Conservation (phyloP, 805 yeast genomes). For the Maudiozyma pseudohumilis region DNA sequence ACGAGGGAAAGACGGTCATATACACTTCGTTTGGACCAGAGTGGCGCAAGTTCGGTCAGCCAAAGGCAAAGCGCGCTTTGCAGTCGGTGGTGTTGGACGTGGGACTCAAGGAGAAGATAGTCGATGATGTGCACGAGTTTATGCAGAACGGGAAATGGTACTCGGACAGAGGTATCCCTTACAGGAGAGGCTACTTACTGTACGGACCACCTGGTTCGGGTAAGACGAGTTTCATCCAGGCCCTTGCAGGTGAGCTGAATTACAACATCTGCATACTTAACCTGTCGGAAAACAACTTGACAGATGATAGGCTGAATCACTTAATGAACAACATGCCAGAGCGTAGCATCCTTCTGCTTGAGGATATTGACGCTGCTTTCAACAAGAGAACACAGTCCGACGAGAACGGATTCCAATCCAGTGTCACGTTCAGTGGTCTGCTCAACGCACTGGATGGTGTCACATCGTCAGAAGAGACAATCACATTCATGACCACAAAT, state of each 20-base stretch:
- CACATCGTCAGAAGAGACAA: slow-evolving; percentile 91
- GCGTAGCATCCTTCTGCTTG: slow-evolving; percentile 72
- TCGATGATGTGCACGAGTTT: slow-evolving; percentile 72
- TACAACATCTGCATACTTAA: slow-evolving; percentile 91
- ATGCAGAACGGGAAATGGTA: slow-evolving; percentile 81
- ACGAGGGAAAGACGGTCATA: slow-evolving; percentile 89
- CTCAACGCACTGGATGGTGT: slow-evolving; percentile 94
- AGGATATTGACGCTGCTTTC: slow-evolving; percentile 95
- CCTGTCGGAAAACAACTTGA: slow-evolving; percentile 78
- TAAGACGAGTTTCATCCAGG: slow-evolving; percentile 91
- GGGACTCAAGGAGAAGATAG: slow-evolving; percentile 56
- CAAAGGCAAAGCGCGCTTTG: slow-evolving; percentile 73
- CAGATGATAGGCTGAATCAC: slow-evolving; percentile 91
- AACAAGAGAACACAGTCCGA: slow-evolving; percentile 64
- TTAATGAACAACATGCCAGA: slow-evolving; percentile 94
- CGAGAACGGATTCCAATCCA: slow-evolving; percentile 72
- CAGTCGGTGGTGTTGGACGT: slow-evolving; percentile 80
- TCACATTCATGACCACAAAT: slow-evolving; percentile 97
- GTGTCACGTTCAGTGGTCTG: slow-evolving; percentile 91
- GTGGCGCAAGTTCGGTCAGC: slow-evolving; percentile 97
- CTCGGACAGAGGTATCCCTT: slow-evolving; percentile 93
- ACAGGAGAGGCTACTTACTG: slow-evolving; percentile 84
- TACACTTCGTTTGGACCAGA: slow-evolving; percentile 97
- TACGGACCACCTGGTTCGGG: slow-evolving; percentile 99
- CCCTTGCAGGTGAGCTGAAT: slow-evolving; percentile 91